Evolutionary conservation across 2,329 filamentous ascomycete genomes (phyloP).

Genomic region (Xenosphaeropsis pyriputrescens): DNA sequence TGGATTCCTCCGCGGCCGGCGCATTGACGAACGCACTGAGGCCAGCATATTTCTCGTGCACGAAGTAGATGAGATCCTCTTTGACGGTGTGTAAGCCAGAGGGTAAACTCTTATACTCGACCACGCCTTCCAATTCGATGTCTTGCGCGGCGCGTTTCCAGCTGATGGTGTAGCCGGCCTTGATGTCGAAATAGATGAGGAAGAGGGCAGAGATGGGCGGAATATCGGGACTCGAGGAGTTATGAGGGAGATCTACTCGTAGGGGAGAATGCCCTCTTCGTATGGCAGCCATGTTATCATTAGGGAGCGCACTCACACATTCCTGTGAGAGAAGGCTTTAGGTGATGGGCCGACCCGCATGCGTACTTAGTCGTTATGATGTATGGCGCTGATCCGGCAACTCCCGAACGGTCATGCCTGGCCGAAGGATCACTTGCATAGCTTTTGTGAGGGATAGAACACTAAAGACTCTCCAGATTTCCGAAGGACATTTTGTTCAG

Average conservation of each 20-base stretch:
- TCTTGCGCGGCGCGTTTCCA: constrained; percentile 67
- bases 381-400: no score
- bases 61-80: constrained; percentile 87
- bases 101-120: constrained; percentile 93
- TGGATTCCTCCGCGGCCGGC: constrained; percentile 61
- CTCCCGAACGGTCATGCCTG: no score
- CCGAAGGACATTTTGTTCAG: no score
- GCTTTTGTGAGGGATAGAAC: no score
- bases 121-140: constrained; percentile 66
- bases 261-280: constrained; percentile 17
- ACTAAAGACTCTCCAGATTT: no score
- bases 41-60: constrained; percentile 71
- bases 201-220: constrained; percentile 66
- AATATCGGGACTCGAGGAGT: constrained; percentile 24
- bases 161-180: constrained; percentile 76
- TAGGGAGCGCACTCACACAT: no score
- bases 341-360: no score
- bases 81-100: constrained; percentile 83
- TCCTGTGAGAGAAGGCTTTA: no score
- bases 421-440: no score
- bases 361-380: no score
- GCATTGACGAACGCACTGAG: constrained; percentile 84
- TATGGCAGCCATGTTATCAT: constrained; percentile 13
- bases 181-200: constrained; percentile 83
- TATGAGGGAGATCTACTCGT: constrained; percentile 14